phyloP scores from a whole-genome alignment of 106 monocot genomes.

The Gastrodia elata region DNA sequence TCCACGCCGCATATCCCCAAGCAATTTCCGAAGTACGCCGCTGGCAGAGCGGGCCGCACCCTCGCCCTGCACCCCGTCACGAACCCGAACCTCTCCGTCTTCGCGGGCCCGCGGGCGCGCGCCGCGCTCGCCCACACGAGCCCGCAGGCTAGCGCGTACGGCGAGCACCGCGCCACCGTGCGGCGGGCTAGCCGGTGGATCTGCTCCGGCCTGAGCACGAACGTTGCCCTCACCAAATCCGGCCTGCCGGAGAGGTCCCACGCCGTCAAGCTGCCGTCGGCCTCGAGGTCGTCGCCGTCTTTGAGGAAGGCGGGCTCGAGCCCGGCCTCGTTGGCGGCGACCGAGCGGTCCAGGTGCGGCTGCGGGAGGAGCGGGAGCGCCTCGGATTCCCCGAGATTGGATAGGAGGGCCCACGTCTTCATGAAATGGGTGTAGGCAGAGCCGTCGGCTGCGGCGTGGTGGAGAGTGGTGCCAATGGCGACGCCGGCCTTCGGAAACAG shows the following conservation, averaged over 20 bases:
- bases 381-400: not conserved
- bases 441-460: conserved; percentile 35
- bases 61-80: conserved; percentile 22
- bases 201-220: conserved; percentile 4
- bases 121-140: conserved; percentile 21
- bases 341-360: conserved; percentile 13
- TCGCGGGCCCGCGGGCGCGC: conserved; percentile 5
- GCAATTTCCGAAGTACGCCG: conserved; percentile 39
- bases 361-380: not conserved
- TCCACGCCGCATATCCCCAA: conserved; percentile 17
- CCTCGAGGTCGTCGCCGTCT: conserved; percentile 1
- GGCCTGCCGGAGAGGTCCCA: conserved; percentile 1
- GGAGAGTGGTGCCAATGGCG: conserved; percentile 20
- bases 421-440: conserved; percentile 31
- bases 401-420: conserved; percentile 22
- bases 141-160: conserved; percentile 17
- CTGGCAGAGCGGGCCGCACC: conserved; percentile 13
- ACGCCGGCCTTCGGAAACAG: conserved; percentile 26
- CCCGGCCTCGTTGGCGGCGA: conserved; percentile 7
- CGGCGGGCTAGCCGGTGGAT: conserved; percentile 1
- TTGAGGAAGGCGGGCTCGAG: conserved; percentile 7
- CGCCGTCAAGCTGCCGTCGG: not conserved
- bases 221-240: conserved; percentile 3
- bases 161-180: conserved; percentile 10
- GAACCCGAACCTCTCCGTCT: conserved; percentile 17